phyloP scores from a whole-genome alignment of 2,329 filamentous ascomycete species.

The Pseudocercospora pini-densiflorae region DNA sequence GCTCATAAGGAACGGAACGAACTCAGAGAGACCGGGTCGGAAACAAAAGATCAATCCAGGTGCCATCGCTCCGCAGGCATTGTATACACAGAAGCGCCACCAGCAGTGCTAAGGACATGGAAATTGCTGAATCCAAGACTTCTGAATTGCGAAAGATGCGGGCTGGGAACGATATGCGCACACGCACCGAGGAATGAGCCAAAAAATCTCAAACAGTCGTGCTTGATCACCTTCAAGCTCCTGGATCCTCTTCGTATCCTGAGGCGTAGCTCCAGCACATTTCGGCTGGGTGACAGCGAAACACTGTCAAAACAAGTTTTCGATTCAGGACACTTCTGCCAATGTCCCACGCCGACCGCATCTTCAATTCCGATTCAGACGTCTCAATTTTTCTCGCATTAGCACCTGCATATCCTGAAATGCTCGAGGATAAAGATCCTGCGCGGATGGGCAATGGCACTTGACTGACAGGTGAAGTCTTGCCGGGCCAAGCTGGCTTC shows the following conservation, averaged over 20 bases:
- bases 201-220: background rate
- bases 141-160: too few relatives aligned
- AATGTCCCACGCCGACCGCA: background rate
- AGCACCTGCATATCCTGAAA: background rate
- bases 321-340: background rate
- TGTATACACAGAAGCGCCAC: too few relatives aligned
- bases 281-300: background rate
- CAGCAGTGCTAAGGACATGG: too few relatives aligned
- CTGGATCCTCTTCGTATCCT: background rate
- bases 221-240: background rate
- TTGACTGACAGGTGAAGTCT: background rate
- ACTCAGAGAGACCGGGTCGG: too few relatives aligned
- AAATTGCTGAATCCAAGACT: too few relatives aligned
- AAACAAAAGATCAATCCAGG: too few relatives aligned
- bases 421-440: background rate
- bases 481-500: background rate
- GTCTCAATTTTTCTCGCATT: background rate
- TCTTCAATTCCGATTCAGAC: background rate
- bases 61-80: background rate
- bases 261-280: background rate
- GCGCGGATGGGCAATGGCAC: background rate
- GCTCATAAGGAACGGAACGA: too few relatives aligned
- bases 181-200: background rate
- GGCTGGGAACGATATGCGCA: too few relatives aligned
- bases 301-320: background rate